Evolutionary conservation across 1,284 basidiomycete species (phyloP).

Genomic region (Takashimella koratensis): DNA sequence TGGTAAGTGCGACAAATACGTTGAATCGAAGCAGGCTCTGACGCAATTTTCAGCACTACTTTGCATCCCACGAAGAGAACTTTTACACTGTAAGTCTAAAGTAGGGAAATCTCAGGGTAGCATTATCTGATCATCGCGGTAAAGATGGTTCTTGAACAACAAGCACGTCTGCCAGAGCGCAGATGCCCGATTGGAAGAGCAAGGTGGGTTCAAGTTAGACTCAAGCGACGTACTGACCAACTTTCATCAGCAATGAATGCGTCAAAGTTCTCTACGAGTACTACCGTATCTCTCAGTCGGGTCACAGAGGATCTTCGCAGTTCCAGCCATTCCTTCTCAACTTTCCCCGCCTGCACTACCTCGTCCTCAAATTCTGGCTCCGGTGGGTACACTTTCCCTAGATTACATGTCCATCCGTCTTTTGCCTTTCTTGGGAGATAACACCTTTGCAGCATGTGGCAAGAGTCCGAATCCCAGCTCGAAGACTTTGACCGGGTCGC

Average conservation of each 20-base stretch:
- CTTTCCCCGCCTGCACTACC: slow-evolving; percentile 74
- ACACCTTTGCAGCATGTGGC: slow-evolving; percentile 66
- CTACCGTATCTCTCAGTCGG: slow-evolving; percentile 43
- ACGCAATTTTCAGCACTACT: too few relatives aligned
- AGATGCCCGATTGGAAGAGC: slow-evolving; percentile 83
- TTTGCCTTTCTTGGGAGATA: not conserved
- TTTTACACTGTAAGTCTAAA: slow-evolving; percentile 66
- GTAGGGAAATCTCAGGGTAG: not conserved
- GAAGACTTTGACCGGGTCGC: slow-evolving; percentile 78
- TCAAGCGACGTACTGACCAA: slow-evolving; percentile 64
- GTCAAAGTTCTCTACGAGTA: slow-evolving; percentile 83
- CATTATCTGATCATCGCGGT: not conserved
- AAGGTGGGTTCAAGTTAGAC: slow-evolving; percentile 19
- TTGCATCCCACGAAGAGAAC: slow-evolving; percentile 68
- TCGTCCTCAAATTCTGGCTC: slow-evolving; percentile 83
- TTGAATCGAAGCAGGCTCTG: too few relatives aligned
- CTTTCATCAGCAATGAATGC: slow-evolving; percentile 30
- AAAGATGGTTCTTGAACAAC: slow-evolving; percentile 77
- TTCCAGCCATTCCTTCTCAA: slow-evolving; percentile 89
- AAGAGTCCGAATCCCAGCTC: slow-evolving; percentile 76
- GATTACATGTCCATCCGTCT: too few relatives aligned
- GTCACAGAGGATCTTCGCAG: slow-evolving; percentile 57
- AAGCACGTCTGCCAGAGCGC: slow-evolving; percentile 68
- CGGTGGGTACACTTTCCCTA: slow-evolving; percentile 53
- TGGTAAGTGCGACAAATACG: slow-evolving; percentile 55